Percentiles rank a stretch among this genome's conserved stretches.
These are phyloP conservation scores for Trypanosoma congolense DNA, from an alignment of 208 protist species.

Conservation along the genomic window DNA sequence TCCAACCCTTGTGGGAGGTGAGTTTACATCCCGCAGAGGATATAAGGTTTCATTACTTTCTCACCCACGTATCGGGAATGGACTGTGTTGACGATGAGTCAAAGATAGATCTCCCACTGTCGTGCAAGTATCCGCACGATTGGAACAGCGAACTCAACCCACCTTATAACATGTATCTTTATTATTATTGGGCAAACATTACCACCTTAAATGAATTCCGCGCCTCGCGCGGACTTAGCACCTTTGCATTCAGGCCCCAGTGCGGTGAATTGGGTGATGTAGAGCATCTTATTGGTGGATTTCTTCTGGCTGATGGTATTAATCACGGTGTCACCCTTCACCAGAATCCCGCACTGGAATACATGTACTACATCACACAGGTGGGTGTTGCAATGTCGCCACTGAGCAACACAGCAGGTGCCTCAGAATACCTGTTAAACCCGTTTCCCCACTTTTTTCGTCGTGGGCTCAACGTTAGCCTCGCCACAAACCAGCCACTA, in stretches of 20 bases:
- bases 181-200: slow-evolving; percentile 99
- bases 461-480: slow-evolving; percentile 95
- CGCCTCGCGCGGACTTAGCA: slow-evolving; percentile 67
- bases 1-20: slow-evolving; percentile 97
- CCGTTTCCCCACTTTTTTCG: slow-evolving; percentile 95
- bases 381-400: slow-evolving; percentile 97
- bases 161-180: slow-evolving; percentile 97
- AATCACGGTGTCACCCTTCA: slow-evolving; percentile 96
- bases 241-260: slow-evolving; percentile 95
- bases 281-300: slow-evolving; percentile 92
- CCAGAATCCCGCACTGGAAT: slow-evolving; percentile 94
- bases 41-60: slow-evolving; percentile 94
- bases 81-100: slow-evolving; percentile 96
- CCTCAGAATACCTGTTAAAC: slow-evolving; percentile 94
- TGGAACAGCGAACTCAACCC: slow-evolving; percentile 94
- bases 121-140: slow-evolving; percentile 77
- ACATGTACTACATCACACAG: slow-evolving; percentile 98
- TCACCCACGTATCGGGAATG: slow-evolving; percentile 95
- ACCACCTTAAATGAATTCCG: slow-evolving; percentile 94
- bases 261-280: slow-evolving; percentile 91
- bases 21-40: slow-evolving; percentile 92
- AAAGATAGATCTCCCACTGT: slow-evolving; percentile 88
- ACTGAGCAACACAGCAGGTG: slow-evolving; percentile 97
- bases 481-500: slow-evolving; percentile 97
- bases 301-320: slow-evolving; percentile 93